phyloP scores from a whole-genome alignment of 2,329 filamentous ascomycete species.

The Ciborinia camelliae region DNA sequence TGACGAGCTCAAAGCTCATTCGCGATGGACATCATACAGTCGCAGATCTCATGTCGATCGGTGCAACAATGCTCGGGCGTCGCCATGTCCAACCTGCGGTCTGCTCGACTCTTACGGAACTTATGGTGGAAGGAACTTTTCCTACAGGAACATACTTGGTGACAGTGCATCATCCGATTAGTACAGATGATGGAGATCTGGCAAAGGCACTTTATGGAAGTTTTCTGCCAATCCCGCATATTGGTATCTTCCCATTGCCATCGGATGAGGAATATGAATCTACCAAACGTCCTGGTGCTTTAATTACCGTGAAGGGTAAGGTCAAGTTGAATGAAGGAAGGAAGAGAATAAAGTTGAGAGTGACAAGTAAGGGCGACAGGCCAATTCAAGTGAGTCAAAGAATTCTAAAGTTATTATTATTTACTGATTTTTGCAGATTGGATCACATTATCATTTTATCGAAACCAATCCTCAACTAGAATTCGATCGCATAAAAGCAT shows the following conservation, averaged over 20 bases:
- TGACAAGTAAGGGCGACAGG: conserved; percentile 83
- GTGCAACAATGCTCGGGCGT: conserved; percentile 87
- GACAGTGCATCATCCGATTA: conserved; percentile 87
- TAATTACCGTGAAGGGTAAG: conserved; percentile 63
- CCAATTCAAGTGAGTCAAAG: conserved; percentile 69
- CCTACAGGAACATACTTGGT: conserved; percentile 88
- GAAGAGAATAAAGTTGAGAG: conserved; percentile 67
- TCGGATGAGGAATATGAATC: conserved; percentile 63
- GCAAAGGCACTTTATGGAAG: conserved; percentile 86
- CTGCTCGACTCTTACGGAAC: conserved; percentile 70
- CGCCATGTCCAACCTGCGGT: conserved; percentile 88
- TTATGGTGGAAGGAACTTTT: conserved; percentile 95
- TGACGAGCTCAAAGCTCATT: conserved; percentile 59
- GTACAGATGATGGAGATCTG: conserved; percentile 80
- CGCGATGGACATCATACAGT: conserved; percentile 93
- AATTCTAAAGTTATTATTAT: background rate
- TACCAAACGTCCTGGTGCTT: conserved; percentile 71
- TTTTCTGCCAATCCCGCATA: conserved; percentile 76
- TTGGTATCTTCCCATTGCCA: conserved; percentile 63
- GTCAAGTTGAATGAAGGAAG: conserved; percentile 72
- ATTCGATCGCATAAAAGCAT: conserved; percentile 79
- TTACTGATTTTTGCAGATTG: conserved; percentile 49
- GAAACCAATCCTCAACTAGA: conserved; percentile 88
- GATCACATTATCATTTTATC: conserved; percentile 94
- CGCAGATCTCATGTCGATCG: conserved; percentile 88